Base-by-base conservation (phyloP, 441 rosid genomes). In the Pelargonium australe region DNA sequence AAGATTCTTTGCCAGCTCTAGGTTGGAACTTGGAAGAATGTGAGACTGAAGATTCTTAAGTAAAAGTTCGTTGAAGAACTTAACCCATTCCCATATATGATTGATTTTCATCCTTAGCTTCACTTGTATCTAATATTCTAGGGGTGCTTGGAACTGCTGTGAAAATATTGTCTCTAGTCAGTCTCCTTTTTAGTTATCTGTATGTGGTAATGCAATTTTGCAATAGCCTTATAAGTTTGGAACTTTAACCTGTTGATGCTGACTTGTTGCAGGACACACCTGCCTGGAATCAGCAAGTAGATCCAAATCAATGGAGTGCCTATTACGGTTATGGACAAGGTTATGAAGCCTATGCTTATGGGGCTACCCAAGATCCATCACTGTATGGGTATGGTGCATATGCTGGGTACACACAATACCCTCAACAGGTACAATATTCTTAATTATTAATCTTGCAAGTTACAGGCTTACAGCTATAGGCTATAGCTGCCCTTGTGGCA, bases 261-360 rank as follows among this genome's bases (percentile, higher is more conserved):
- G 75, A 20, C 70, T 76, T 63, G n/a, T 70, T 72, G 71, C 60
- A 94, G 98, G 99, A 91, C 43, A 70, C 76, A 62, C 71, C 84
- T 44, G 80, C 85, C 65, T 84, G 86, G 87, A 88, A 76, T 37
- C 74, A 85, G 71, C 96, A 88, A 83, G 87, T 86, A 37, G 97
- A 94, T 85, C 87, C 84, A 7, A 88, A 63, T 82, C 99, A 86
- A 43, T 94, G 99, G 97, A 82, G 72, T 70, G 92, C 94, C 13
- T 88, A 95, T 69, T 95, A 95, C 71, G 94, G 93, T 76, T 94
- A 94, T 76, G 96, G 91, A 49, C 99, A 94, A 80, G 95, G 96
- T 49, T 94, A 94, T 65, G 97, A 94, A 76, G 88, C 92, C 11
- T 91, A 88, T 83, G 89, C 75, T 67, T 94, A 94, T 80, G 96